Conservation (phyloP, 108 stramenopile species). For the Conticribra guillardii region DNA sequence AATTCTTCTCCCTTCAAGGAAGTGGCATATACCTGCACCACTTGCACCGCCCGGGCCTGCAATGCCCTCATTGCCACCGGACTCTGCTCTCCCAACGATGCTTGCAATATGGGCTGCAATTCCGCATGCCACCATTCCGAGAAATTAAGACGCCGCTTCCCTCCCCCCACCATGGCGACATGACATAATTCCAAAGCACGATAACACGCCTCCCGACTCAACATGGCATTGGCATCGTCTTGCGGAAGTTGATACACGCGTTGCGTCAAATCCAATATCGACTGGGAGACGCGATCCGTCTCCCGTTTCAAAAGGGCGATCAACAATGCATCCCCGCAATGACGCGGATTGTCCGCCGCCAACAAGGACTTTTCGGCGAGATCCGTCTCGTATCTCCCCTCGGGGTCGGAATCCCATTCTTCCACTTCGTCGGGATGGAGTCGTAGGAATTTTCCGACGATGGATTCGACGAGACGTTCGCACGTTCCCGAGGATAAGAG, state of each 20-base stretch:
- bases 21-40: constrained; percentile 26
- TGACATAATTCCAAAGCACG: constrained; percentile 32
- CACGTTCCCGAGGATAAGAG: constrained; percentile 21
- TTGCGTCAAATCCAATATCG: constrained; percentile 24
- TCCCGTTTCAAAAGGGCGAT: constrained; percentile 27
- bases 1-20: constrained; percentile 38
- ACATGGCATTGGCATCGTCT: constrained; percentile 21
- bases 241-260: constrained; percentile 16
- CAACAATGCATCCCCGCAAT: constrained; percentile 30
- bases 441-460: constrained; percentile 38
- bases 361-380: constrained; percentile 20
- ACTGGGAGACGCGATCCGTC: constrained; percentile 26
- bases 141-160: constrained; percentile 22
- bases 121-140: constrained; percentile 34
- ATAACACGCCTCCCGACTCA: constrained; percentile 40
- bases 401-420: constrained; percentile 42
- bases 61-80: constrained; percentile 31
- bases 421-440: constrained; percentile 27
- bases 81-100: constrained; percentile 19
- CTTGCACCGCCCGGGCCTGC: constrained; percentile 37
- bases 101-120: constrained; percentile 18
- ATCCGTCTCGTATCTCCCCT: constrained; percentile 39
- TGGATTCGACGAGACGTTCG: constrained; percentile 28
- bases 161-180: constrained; percentile 19
- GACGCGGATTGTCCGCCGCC: constrained; percentile 29